Evolutionary conservation across 495 filamentous ascomycete species (phyloP), one percentile per base, ranked within the genome.

Genomic region (Pyrenopolyporus hunteri): DNA sequence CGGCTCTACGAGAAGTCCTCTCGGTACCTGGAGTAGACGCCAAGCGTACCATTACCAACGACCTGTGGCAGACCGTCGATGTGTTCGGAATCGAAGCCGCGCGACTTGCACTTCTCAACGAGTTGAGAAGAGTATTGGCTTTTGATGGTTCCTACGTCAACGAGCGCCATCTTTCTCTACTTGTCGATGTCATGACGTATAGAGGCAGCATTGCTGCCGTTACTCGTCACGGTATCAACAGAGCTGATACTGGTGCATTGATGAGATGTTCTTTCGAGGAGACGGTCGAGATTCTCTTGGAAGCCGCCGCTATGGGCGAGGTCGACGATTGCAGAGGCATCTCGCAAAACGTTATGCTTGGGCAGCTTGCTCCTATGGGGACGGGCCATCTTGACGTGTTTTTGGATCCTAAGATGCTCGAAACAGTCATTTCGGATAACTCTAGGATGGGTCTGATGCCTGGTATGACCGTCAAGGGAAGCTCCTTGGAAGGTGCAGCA

Each of bases 211-310:
- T 99, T 63, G 96, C 96, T 73, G 93, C 94, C 4, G 92, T 98
- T 49, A 98, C 94, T 53, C 91, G 94, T 73, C 95, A 98, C 61
- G 94, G 94, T 78, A 99, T 99, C 75, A 99, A 99, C 76, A 86
- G 95, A 63, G 89, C 92, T 9, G 95, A 99, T 67, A 99, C 95
- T 42, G 94, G 94, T 79, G 94, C 94, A 1, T 80, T 99, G 67
- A 99, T 99, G 94, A 87, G 94, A 70, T 99, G 94, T 80, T 99
- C 94, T 6, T 99, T 99, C 76, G 94, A 99, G 77, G 95, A 99
- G 68, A 99, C 94, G 0, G 94, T 99, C 26, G 94, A 99, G 71
- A 99, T 99, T 77, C 79, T 99, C 20, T 82, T 97, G 23, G 94
- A 99, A 57, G 94, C 94, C 31, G 94, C 94, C 33, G 90, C 91